Evolutionary conservation across 2,329 filamentous ascomycete species (phyloP).

Genomic region (Dothistroma pini): DNA sequence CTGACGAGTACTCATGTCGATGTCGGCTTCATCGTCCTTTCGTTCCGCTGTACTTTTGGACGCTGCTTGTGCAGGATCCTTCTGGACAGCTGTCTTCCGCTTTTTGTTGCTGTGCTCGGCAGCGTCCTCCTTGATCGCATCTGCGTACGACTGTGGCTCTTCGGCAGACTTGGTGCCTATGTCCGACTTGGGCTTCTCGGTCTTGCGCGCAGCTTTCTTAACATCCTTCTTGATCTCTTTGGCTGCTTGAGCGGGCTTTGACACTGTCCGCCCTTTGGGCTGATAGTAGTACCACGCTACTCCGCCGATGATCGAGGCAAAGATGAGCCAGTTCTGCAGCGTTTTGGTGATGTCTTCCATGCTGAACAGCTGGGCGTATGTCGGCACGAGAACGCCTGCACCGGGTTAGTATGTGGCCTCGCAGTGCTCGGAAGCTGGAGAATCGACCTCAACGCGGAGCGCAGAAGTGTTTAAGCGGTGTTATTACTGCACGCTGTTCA

Average conservation of each 20-base stretch:
- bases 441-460: background rate
- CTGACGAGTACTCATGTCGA: constrained; percentile 65
- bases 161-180: background rate
- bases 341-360: constrained; percentile 9
- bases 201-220: constrained; percentile 11
- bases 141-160: background rate
- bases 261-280: background rate
- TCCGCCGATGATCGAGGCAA: constrained; percentile 1
- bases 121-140: constrained; percentile 1
- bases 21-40: constrained; percentile 49
- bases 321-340: constrained; percentile 12
- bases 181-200: constrained; percentile 2
- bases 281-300: constrained; percentile 12
- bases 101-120: constrained; percentile 30
- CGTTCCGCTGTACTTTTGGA: constrained; percentile 27
- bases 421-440: background rate
- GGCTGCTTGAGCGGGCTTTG: constrained; percentile 1
- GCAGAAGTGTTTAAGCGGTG: background rate
- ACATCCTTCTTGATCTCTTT: constrained; percentile 23
- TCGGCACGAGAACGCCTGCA: background rate
- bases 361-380: background rate
- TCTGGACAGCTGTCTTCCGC: constrained; percentile 31
- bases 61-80: constrained; percentile 10
- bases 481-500: background rate
- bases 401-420: background rate